Evolutionary conservation across 371 early-diverging fungal genomes (phyloP).

Genomic region (Syncephalis plumigaleata): DNA sequence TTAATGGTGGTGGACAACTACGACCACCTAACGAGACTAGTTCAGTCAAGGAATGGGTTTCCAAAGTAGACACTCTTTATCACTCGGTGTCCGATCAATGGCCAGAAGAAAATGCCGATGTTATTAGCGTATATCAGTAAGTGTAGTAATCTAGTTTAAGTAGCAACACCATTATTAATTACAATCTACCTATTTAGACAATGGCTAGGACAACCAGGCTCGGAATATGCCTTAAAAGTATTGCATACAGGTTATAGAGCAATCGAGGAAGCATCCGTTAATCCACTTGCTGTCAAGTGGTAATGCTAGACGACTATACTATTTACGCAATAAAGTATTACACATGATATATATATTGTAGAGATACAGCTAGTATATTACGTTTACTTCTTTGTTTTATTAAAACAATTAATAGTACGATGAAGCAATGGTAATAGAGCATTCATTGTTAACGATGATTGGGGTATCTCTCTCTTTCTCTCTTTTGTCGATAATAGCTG

Average conservation of each 20-base stretch:
- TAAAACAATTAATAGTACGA: too few relatives aligned
- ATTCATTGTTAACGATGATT: too few relatives aligned
- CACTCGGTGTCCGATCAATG: slow-evolving; percentile 16
- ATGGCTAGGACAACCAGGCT: slow-evolving; percentile 23
- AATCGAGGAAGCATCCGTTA: slow-evolving; percentile 35
- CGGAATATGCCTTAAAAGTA: slow-evolving; percentile 22
- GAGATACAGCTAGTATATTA: too few relatives aligned
- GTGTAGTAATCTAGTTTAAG: background rate
- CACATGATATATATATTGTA: too few relatives aligned
- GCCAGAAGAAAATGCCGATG: slow-evolving; percentile 37
- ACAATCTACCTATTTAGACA: slow-evolving; percentile 14
- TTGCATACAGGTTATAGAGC: slow-evolving; percentile 66
- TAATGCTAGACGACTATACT: slow-evolving; percentile 6
- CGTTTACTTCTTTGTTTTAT: too few relatives aligned
- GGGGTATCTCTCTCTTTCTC: too few relatives aligned
- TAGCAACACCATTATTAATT: background rate
- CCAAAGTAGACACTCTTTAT: slow-evolving; percentile 32
- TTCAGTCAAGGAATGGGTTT: slow-evolving; percentile 30
- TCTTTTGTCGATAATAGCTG: too few relatives aligned
- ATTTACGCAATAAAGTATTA: too few relatives aligned
- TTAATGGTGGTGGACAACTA: slow-evolving; percentile 84
- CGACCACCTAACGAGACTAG: slow-evolving; percentile 11
- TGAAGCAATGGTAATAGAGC: too few relatives aligned
- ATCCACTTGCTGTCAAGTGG: slow-evolving; percentile 61
- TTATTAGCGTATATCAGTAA: slow-evolving; percentile 36